Evolutionary conservation across 2,329 filamentous ascomycete genomes (phyloP), one percentile per base, ranked within the genome.

Genomic region (Pseudogymnoascus sp.): DNA sequence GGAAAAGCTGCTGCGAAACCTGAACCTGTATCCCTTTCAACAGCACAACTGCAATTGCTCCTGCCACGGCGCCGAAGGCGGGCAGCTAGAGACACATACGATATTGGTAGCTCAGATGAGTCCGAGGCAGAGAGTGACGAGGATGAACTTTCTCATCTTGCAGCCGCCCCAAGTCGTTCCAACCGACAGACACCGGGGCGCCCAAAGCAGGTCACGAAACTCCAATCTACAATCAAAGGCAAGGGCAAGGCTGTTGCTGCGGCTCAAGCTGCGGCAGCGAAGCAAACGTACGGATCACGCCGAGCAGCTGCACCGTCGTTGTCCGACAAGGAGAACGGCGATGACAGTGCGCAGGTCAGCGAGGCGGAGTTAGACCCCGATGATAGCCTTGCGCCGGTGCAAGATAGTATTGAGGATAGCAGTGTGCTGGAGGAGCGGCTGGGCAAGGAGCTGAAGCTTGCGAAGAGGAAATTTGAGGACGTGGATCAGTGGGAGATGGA

Each of bases 401-500:
- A 82, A 37, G 75, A 81, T 67, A 69, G 66, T 35, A 58, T 64
- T 4, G 73, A 73, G 64, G 66, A 72, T 58, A 71, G 71, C 68
- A 73, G 74, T 65, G 66, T 72, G 66, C 38, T 75, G 68, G 69
- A 75, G 61, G 71, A 71, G 57, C 71, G 74, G 6, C 69, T 79
- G 57, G 75, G 79, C 6, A 68, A 68, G 57, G 70, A 72, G 75
- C 74, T 89, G 63, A 82, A 82, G 72, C 75, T 78, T 58, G 82
- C 83, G 39, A 77, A 77, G 8, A 79, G 76, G 69, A 88, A 88
- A 72, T 89, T 89, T 67, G 78, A 82, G 70, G 85, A 88, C 72
- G 86, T 89, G 39, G 86, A 89, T 70, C 76, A 80, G 72, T 89
- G 85, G 84, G 78, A 86, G 73, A 73, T 89, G 63, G 83, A 84